These are phyloP conservation scores for Eucalyptus brandiana DNA, from an alignment of 345 rosid genomes.

Conservation along the genomic window DNA sequence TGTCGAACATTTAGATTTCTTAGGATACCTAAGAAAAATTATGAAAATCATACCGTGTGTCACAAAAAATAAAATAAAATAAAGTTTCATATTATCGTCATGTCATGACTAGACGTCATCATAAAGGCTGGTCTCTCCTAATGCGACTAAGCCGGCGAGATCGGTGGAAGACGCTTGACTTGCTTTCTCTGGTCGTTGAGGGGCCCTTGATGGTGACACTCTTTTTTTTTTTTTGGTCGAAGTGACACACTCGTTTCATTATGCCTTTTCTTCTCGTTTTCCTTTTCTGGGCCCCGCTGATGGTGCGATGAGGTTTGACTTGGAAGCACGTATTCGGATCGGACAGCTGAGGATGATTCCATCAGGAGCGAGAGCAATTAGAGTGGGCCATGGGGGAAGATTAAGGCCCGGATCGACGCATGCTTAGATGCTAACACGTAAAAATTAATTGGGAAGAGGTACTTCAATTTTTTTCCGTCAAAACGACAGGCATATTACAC, in stretches of 20 bases:
- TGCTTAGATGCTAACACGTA: neutral
- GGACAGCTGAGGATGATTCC: neutral
- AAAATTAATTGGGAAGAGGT: fast-evolving
- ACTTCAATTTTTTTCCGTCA: too few species aligned
- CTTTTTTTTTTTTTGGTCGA: too few species aligned
- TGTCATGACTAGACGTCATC: too few species aligned
- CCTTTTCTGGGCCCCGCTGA: neutral
- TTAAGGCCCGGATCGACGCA: neutral
- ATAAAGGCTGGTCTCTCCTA: too few species aligned
- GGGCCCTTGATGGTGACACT: neutral
- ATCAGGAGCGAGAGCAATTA: neutral
- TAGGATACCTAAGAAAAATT: neutral
- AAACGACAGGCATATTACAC: neutral
- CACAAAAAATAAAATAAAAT: too few species aligned
- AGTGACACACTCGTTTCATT: neutral
- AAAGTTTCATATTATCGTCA: fast-evolving
- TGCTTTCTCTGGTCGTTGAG: neutral
- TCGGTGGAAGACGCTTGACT: neutral
- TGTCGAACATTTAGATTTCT: neutral
- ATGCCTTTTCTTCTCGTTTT: neutral
- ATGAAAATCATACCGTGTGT: too few species aligned
- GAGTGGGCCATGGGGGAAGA: neutral
- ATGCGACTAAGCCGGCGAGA: too few species aligned
- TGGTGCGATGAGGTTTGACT: neutral
- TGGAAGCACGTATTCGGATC: neutral